These are phyloP conservation scores for Penicillium dipodomyicola DNA, from an alignment of 495 filamentous ascomycete species.

Conservation along the genomic window DNA sequence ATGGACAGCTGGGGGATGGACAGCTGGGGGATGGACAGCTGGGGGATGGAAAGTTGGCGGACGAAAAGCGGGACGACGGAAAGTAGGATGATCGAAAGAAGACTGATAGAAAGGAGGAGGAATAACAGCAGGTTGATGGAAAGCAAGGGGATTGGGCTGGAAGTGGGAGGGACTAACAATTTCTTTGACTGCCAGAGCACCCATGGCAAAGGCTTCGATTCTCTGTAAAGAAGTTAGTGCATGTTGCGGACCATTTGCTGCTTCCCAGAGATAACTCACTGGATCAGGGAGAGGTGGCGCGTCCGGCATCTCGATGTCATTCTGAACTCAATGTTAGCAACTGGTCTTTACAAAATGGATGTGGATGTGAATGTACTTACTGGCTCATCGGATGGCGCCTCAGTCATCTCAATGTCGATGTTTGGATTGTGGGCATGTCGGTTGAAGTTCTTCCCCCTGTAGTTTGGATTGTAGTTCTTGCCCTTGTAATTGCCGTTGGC, in stretches of 20 bases:
- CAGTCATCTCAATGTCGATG: not conserved
- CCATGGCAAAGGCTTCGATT: not conserved
- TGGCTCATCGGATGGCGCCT: slow-evolving; percentile 8
- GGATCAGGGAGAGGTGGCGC: slow-evolving; percentile 1
- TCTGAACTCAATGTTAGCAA: slow-evolving; percentile 1
- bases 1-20: not conserved
- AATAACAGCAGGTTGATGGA: not conserved
- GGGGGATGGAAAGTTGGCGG: not conserved
- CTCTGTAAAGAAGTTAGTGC: not conserved
- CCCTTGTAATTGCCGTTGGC: not conserved
- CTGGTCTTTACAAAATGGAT: not conserved
- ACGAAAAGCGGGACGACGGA: not conserved
- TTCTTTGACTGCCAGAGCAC: not conserved
- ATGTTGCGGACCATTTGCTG: not conserved
- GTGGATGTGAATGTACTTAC: not conserved
- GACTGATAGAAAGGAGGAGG: not conserved
- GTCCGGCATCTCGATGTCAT: slow-evolving; percentile 15
- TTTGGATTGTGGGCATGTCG: not conserved
- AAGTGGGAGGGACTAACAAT: not conserved
- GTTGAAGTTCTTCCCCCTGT: not conserved
- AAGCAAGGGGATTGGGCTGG: not conserved
- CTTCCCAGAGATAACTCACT: not conserved
- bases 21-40: not conserved
- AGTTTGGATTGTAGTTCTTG: slow-evolving; percentile 1
- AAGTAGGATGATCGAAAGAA: not conserved